Base-by-base conservation (phyloP, 2,329 filamentous ascomycete species). In the Gnomoniopsis smithogilvyi region DNA sequence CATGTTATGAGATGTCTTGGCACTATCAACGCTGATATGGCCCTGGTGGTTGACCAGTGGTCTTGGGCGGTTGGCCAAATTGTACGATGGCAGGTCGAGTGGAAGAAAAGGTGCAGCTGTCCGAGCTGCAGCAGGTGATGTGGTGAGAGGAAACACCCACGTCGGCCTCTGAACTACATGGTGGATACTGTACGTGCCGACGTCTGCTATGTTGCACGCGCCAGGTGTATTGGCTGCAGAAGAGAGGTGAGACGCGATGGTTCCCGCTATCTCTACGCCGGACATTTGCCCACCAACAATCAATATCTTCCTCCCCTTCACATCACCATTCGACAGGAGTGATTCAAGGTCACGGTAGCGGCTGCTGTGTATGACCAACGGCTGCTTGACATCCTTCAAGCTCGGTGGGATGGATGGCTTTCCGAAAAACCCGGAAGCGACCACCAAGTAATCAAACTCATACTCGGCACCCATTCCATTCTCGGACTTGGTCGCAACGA, bases 271-370 rank as follows among this genome's bases (percentile, higher is more conserved):
- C 74, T 96, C 91, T 6, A 90, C 83, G 0, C 90, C 91, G 2
- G 90, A 94, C 81, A 95, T 92, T 66, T 92, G 90, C 0, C 90
- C 91, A 0, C 91, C 91, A 1, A 92, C 83, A 0, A 96, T 78
- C 1, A 92, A 77, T 17, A 95, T 85, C 67, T 87, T 90, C 19
- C 83, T 82, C 1, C 78, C 77, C 0, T 67, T 66, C 4, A 58
- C 52, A 12, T 74, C 69, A 0, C 72, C 65, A 21, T 72, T 68
- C 0, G 72, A 73, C 1, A 88, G 65, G 2, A 88, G 69, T 10
- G 69, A 69, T 30, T 78, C 66, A 2, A 89, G 70, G 56, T 81
- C 77, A 3, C 87, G 78, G 54, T 91, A 87, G 30, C 80, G 73
- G 51, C 88, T 89, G 72, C 88, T 92, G 70, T 93, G 90, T 0